Percentiles rank a stretch among this genome's conserved stretches.
Conservation (phyloP, 371 early-diverging fungal species). For the Apophysomyces elegans region DNA sequence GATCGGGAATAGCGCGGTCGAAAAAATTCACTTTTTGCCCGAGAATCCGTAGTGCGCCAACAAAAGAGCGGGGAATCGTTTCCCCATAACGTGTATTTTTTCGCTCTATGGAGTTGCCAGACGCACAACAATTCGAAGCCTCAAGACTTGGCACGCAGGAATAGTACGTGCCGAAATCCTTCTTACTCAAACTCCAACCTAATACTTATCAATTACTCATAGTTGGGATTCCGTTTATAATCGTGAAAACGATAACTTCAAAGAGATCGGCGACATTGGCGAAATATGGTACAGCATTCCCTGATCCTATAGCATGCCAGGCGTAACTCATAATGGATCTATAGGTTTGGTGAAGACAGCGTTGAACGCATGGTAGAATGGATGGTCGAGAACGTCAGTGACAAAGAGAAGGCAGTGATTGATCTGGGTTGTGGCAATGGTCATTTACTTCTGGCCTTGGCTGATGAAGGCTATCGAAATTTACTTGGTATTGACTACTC, state of each 20-base stretch:
- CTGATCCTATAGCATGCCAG: too few species aligned
- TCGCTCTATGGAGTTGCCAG: slow-evolving; percentile 25
- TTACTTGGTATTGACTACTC: slow-evolving; percentile 90
- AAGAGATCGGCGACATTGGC: slow-evolving; percentile 85
- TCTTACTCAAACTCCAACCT: too few species aligned
- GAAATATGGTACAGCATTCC: slow-evolving; percentile 70
- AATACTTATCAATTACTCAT: background rate
- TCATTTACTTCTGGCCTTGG: slow-evolving; percentile 80
- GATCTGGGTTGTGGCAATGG: slow-evolving; percentile 96
- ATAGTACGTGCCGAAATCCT: slow-evolving; percentile 52
- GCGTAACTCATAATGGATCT: too few species aligned
- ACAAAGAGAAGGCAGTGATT: slow-evolving; percentile 56
- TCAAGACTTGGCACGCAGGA: slow-evolving; percentile 79
- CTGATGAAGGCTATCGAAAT: slow-evolving; percentile 67
- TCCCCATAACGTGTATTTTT: background rate
- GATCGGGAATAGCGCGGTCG: too few species aligned
- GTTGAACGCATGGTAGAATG: slow-evolving; percentile 86
- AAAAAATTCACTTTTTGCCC: too few species aligned
- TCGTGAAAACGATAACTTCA: slow-evolving; percentile 79
- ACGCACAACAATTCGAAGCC: slow-evolving; percentile 64
- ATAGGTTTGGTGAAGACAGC: slow-evolving; percentile 85
- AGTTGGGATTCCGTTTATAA: slow-evolving; percentile 88
- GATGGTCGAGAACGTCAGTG: slow-evolving; percentile 59
- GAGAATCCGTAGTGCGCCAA: too few species aligned
- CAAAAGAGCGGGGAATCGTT: background rate